These are phyloP conservation scores for Casuarina equisetifolia DNA, from an alignment of 306 rosid genomes.

Conservation along the genomic window DNA sequence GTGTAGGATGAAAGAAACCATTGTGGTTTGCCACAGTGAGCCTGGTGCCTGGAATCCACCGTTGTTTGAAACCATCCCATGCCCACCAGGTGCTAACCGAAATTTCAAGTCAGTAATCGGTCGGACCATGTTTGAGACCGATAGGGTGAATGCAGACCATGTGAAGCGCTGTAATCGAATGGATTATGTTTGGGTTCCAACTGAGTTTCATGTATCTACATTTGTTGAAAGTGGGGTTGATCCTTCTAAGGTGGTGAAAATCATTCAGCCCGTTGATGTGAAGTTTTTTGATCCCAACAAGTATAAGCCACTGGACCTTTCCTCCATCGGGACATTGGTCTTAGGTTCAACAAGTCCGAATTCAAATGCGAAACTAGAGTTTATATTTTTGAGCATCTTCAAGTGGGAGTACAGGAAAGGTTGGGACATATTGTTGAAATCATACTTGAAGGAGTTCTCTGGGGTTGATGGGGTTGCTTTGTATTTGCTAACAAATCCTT, in stretches of 20 bases:
- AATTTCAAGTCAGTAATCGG: conserved; percentile 74
- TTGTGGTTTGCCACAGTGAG: conserved; percentile 83
- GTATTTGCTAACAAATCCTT: conserved; percentile 76
- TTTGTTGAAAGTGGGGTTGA: conserved; percentile 75
- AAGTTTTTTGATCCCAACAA: conserved; percentile 63
- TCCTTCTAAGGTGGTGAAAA: conserved; percentile 71
- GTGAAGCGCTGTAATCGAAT: conserved; percentile 59
- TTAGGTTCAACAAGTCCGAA: conserved; percentile 33
- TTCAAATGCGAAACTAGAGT: conserved; percentile 23
- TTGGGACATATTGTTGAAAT: conserved; percentile 72
- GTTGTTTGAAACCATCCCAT: conserved; percentile 61
- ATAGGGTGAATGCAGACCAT: conserved; percentile 58
- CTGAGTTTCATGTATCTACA: conserved; percentile 63
- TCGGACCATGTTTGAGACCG: conserved; percentile 82
- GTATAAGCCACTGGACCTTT: conserved; percentile 56
- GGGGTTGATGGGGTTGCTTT: conserved; percentile 53
- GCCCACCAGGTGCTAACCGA: conserved; percentile 67
- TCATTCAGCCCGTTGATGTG: conserved; percentile 88
- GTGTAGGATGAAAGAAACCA: conserved; percentile 61
- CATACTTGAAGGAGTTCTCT: conserved; percentile 69
- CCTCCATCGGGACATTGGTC: conserved; percentile 41
- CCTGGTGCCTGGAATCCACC: conserved; percentile 95
- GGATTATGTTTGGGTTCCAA: conserved; percentile 93
- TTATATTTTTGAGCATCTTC: conserved; percentile 70
- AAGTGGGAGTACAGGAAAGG: conserved; percentile 95